Evolutionary conservation across 1,284 basidiomycete genomes (phyloP), one percentile per base, ranked within the genome.

Genomic region (Heterobasidion parviporum): DNA sequence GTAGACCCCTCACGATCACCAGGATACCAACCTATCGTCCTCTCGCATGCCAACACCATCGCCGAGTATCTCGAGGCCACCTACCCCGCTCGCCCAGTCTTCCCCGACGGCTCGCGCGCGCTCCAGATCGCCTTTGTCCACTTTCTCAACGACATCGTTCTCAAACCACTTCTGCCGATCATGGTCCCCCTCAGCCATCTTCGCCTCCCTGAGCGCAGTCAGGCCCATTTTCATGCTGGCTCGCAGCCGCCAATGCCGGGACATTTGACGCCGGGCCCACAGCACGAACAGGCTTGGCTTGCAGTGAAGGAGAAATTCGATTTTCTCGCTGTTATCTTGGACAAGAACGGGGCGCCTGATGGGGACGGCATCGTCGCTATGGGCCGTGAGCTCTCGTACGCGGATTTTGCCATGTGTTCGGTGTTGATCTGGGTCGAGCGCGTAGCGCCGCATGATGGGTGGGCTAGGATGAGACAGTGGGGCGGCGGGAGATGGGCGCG

Each of bases 381-480:
- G 76, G 86, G 85, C 2, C 70, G 74, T 47, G 80, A 85, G 18
- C 73, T 87, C 43, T 80, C 78, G 9, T 87, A 87, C 61, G 83
- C 83, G 0, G 86, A 88, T 62, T 87, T 88, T 64, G 80, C 83
- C 2, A 68, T 88, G 18, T 86, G 83, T 61, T 80, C 86, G 0
- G 76, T 85, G 33, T 64, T 87, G 52, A 77, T 86, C 51, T 87
- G 84, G 84, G 84, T 87, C 48, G 80, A 86, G 65, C 73, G 77
- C 53, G 79, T 86, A 63, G 78, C 83, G 16, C 77, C 82, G 10
- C 80, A 83, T 57, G 85, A 87, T 59, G 82, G 81, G 6, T 87
- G 85, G 85, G 68, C 74, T 20, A 70, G 79, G 54, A 74, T 87
- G 16, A 70, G 78, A 54, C 74, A 76, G 44, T 87, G 85, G 85